A percentile compares a stretch with the other conserved stretches of the same genome.
Conservation (phyloP, 495 filamentous ascomycete species). For the Hyphodiscus hymeniophilus region DNA sequence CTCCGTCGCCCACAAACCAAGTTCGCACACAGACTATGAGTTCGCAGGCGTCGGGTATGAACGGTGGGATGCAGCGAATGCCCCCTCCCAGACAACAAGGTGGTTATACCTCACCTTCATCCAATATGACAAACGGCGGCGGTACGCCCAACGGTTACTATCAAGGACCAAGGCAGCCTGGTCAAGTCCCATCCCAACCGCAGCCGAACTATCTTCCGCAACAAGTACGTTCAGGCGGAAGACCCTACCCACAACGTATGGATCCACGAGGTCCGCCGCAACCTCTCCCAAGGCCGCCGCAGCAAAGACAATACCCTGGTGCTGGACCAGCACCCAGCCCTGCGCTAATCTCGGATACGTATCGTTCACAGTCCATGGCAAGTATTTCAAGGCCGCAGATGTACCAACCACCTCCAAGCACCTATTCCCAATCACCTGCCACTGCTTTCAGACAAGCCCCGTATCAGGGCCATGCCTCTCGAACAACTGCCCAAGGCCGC, state of each 20-base stretch:
- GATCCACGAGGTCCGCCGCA: conserved; percentile 55
- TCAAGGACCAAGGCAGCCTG: conserved; percentile 39
- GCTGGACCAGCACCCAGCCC: conserved; percentile 47
- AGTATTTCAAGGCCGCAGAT: conserved; percentile 55
- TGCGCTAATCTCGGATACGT: conserved; percentile 74
- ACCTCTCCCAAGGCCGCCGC: conserved; percentile 47
- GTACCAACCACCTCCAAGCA: conserved; percentile 56
- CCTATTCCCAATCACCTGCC: conserved; percentile 54
- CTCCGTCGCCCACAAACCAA: conserved; percentile 33
- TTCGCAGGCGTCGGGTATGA: conserved; percentile 11
- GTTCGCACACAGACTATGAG: conserved; percentile 24
- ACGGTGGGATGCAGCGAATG: conserved; percentile 20
- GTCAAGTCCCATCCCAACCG: conserved; percentile 41
- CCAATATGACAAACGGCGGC: conserved; percentile 30
- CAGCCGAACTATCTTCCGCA: conserved; percentile 58
- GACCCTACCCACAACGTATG: conserved; percentile 59
- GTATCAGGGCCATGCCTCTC: conserved; percentile 52
- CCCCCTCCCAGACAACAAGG: conserved; percentile 26
- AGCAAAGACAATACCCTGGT: conserved; percentile 45
- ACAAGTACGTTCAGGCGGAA: conserved; percentile 42
- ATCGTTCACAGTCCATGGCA: conserved; percentile 88
- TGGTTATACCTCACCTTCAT: conserved; percentile 31
- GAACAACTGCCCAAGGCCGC: conserved; percentile 85
- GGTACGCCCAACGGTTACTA: conserved; percentile 45
- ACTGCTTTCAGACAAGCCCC: conserved; percentile 69